Evolutionary conservation across 805 yeast genomes (phyloP), one percentile per base, ranked within the genome.

Genomic region (Barnettozyma sucrosica): DNA sequence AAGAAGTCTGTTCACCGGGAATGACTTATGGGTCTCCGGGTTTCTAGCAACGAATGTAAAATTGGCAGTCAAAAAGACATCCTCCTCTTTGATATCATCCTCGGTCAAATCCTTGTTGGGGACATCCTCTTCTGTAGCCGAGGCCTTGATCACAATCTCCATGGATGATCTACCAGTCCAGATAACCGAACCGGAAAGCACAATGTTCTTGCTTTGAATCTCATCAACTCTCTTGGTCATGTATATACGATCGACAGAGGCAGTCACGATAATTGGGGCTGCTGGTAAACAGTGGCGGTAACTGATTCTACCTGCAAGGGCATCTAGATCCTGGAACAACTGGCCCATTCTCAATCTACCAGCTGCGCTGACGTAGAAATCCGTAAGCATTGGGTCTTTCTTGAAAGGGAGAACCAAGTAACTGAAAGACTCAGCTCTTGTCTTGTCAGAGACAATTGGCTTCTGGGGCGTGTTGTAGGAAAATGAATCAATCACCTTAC

Each of bases 21-120:
- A 85, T 2, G 96, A 83, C 62, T 79, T 84, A 65, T 87, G 95
- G n/a, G 96, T 88, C 47, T 80, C 80, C 7, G 97, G 97, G 64
- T 90, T 87, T 66, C 98, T 78, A 16, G 97, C 97, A 30, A 89
- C 98, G 68, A 90, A 90, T 0, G 98, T 90, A 72, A 90, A 90
- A 61, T 86, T 87, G 7, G 97, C 97, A 28, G 89, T 83, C 57
- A 90, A 67, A 65, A 90, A 88, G 20, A 87, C 81, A 42, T 85
- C 83, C 23, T 80, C 81, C 10, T 74, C 77, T 23, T 79, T 77
- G 51, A 89, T 76, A 34, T 77, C 70, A 3, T 69, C 75, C 50
- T 83, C 83, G 11, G 75, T 72, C 47, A 84, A 68, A 24, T 71
- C 73, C 14, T 63, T 61, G 5, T 86, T 86, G 8, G 79, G 53